Base-by-base conservation (phyloP, 1,284 basidiomycete species). In the Bjerkandera adusta region DNA sequence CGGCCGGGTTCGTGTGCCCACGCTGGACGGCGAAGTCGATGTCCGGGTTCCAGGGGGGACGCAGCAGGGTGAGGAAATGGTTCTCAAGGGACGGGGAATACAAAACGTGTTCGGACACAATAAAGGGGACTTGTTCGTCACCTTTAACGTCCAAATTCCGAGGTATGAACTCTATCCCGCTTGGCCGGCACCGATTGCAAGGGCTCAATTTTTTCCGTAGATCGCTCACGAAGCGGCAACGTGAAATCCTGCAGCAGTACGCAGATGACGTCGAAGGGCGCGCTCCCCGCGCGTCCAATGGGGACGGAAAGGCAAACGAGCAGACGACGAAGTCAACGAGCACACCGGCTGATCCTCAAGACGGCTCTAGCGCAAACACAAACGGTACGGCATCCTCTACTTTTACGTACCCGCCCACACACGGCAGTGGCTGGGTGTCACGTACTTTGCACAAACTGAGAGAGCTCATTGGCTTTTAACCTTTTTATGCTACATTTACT, bases 1-100 rank as follows among this genome's bases (percentile, higher is more conserved):
- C 40, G 97, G 97, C 35, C 82, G 83, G 58, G 89, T 95, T 36
- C 83, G 93, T 32, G 90, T 99, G 39, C 95, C 95, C 20, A 99
- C 97, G 20, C 73, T 99, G 22, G 95, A 99, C 56, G 92, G 95
- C 34, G 92, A 97, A 45, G 94, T 98, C 7, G 94, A 98, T 52
- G 92, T 99, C 40, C 87, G 92, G 51, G 83, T 99, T 40, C 92
- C 95, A 37, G 76, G 79, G 27, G 96, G 97, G 36, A 98, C 97
- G 2, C 96, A 99, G 68, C 92, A 90, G 59, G 95, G 94, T 15
- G 93, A 99, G 69, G 94, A 98, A 68, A 96, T 97, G 80, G 88
- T 97, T 12, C 69, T 99, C 58, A 91, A 90, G 69, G 86, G 87
- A 26, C 84, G 92, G 49, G 97, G 97, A 32, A 84, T 98, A 36